Evolutionary conservation across 257 asterid genomes (phyloP), one percentile per base, ranked within the genome.

Genomic region (Haberlea rhodopensis): DNA sequence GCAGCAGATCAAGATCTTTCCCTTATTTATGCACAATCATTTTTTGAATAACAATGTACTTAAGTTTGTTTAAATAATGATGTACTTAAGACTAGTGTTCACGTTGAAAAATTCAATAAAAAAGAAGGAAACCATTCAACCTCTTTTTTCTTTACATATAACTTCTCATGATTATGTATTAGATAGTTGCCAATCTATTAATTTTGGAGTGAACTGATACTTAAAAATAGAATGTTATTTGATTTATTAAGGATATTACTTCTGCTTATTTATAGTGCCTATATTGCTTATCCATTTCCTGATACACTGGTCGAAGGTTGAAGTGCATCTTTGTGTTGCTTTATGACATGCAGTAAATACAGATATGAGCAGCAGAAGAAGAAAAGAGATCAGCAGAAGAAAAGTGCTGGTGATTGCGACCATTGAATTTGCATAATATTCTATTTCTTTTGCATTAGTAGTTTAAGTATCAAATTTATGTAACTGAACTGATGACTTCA

Each of bases 371-470:
- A 72, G 83, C 97, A 87, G 78, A 94, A 87, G 87, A 94, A 90
- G 87, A 90, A 87, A 75, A 83, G 89, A 65, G 99, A 75, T 15
- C 99, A 94, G 85, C 99, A 94, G 84, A 94, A 90, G 91, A 94
- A 90, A 79, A 88, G 81, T 75, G 72, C 76, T 25, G 96, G 94
- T 92, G 75, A 64, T 48, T 59, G 5, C 78, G 71, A 68, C 46
- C 34, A 65, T 60, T 10, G 53, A 5, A 32, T 53, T 63, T 57
- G 60, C 6, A 32, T 1, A 52, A 62, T 40, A 48, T 15, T 71
- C 37, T 57, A 18, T 46, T 20, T 61, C 58, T 57, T 66, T 37
- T 67, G 66, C 32, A 53, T 66, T 69, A 46, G 16, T 70, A 60
- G 32, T 45, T 13, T 49, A 52, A 31, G 11, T 18, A 59, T 60